Base-by-base conservation (phyloP, 306 rosid species). In the Lathyrus oleraceus region DNA sequence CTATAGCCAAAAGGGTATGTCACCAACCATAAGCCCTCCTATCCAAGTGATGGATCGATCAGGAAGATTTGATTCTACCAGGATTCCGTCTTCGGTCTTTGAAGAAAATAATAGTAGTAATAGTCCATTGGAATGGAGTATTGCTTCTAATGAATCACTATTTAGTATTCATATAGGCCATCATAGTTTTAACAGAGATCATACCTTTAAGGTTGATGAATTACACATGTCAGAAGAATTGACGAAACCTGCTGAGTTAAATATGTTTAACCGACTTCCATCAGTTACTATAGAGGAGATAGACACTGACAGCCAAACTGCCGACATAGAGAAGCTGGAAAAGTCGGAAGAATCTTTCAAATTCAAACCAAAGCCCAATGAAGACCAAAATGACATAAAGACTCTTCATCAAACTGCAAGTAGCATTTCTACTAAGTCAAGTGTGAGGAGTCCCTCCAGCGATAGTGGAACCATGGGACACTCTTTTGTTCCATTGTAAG, bases 161-260 rank as follows among this genome's bases (percentile, higher is more conserved):
- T 94, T 94, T 79, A 94, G 98, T 88, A 67, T 94, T 81, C 86
- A 88, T 15, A 1, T 87, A 23, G 97, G 86, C 70, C 84, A 76
- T 48, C 21, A 13, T 19, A 93, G 94, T 79, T 83, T 87, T 64
- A 58, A 85, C 68, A 78, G 83, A 75, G 94, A 88, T 32, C 74
- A 43, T 3, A 15, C 67, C 45, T 6, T 40, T 65, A 47, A 61
- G 71, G 23, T 54, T 43, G 69, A 64, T 65, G 96, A 86, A 30
- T 21, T 65, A 19, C 11, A 13, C 48, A 61, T 32, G 57, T 69
- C 88, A 12, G 76, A 23, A 39, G 88, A 85, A 48, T 75, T 66
- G 58, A 58, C 61, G 51, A 82, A 85, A 76, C 76, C 85, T 8
- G 81, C 17, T 25, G 96, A 88, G 61, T 59, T 74, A 38, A 13